Base-by-base conservation (phyloP, 495 filamentous ascomycete species). In the Achaetomiella virescens region DNA sequence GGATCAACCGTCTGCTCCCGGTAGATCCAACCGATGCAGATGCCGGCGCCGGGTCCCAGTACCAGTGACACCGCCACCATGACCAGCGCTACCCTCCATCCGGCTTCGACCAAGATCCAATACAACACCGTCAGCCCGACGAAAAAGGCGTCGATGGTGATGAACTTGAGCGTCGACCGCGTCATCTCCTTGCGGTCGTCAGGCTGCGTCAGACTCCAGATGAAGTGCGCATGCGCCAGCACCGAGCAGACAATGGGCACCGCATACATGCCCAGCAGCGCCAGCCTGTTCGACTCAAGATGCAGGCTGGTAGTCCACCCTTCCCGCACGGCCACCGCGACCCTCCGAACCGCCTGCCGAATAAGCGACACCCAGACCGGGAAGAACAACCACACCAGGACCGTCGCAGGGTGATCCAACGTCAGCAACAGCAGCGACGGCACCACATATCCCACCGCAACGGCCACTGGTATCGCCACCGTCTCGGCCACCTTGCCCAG, bases 361-460 rank as follows among this genome's bases (percentile, higher is more conserved):
- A 68, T 43, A 12, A 66, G 27, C 25, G 69, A 66, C 6, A 74
- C 69, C 65, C 65, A 73, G 15, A 73, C 35, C 7, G 73, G 73
- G 54, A 73, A 75, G 53, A 74, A 65, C 10, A 75, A 63, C 73
- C 72, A 75, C 24, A 65, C 38, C 1, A 92, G 82, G 33, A 90
- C 72, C 9, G 91, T 79, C 35, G 78, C 80, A 52, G 92, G 69
- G 2, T 87, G 82, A 62, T 90, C 85, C 20, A 88, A 75, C 3
- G 90, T 79, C 24, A 97, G 78, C 83, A 95, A 88, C 12, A 93
- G 75, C 4, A 66, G n/a, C 0, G 62, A 62, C 3, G 73, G 73
- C 0, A 68, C 43, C 1, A 74, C 48, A 53, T 59, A 74, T 25
- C 73, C 73, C 8, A 72, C 18, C 2, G 66, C 63, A 0, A 75